Conservation (phyloP, 257 asterid genomes). For the Perilla frutescens region DNA sequence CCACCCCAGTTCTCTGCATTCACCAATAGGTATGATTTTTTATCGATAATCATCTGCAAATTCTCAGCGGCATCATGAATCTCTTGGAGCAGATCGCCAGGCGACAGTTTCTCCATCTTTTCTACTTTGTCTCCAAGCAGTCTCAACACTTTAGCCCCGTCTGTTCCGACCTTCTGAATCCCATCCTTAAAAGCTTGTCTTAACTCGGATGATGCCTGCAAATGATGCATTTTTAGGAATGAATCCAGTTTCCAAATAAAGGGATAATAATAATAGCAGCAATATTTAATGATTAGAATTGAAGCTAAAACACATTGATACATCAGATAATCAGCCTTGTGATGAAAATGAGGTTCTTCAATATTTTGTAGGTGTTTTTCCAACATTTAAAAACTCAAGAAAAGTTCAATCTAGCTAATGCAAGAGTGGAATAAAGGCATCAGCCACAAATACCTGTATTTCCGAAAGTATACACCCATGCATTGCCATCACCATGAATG, state of each 20-base stretch:
- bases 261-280: no score
- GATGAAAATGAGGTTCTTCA: no score
- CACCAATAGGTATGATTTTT: constrained; percentile 84
- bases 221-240: background rate
- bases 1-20: constrained; percentile 84
- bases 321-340: no score
- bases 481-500: constrained; percentile 97
- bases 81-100: constrained; percentile 63
- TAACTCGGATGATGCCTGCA: constrained; percentile 80
- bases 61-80: constrained; percentile 93
- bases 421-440: background rate
- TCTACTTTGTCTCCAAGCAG: constrained; percentile 83
- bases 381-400: no score
- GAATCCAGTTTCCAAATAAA: no score
- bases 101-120: constrained; percentile 83
- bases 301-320: no score
- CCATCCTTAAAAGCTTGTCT: constrained; percentile 68
- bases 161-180: constrained; percentile 79
- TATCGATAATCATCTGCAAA: constrained; percentile 80
- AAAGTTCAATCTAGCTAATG: no score
- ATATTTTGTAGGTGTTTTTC: no score
- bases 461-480: constrained; percentile 95
- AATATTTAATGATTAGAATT: no score
- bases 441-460: constrained; percentile 71
- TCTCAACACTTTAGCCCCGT: constrained; percentile 82